Evolutionary conservation across 2,329 filamentous ascomycete genomes (phyloP), one percentile per base, ranked within the genome.

Genomic region (Penicillium brasilianum): DNA sequence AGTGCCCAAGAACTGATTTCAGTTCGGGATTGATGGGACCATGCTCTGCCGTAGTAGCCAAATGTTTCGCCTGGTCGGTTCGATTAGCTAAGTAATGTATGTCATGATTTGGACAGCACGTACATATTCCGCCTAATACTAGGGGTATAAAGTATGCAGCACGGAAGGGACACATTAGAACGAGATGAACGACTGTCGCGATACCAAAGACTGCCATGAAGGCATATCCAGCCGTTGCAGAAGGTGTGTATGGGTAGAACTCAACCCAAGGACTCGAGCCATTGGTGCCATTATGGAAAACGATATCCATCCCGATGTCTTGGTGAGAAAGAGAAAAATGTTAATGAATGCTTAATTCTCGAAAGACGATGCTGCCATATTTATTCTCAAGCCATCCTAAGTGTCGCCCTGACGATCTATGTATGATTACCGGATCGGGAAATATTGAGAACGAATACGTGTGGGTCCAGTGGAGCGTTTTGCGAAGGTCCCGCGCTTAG

Each of bases 81-180:
- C 36, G 37, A 13, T 41, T 44, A 41, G 39, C 32, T 13, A 9
- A 39, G 11, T n/a, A n/a, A n/a, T n/a, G n/a, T n/a, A n/a, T n/a
- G n/a, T n/a, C n/a, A n/a, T n/a, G n/a, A n/a, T n/a, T n/a, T n/a
- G n/a, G n/a, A n/a, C n/a, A n/a, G n/a, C n/a, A n/a, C 71, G 54
- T 69, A 78, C 76, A 77, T 49, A 77, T 66, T 49, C 77, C 74
- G 1, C 76, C 76, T 16, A 79, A 22, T 2, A 77, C 46, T 3
- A 78, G 63, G 0, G 77, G 76, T 9, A 77, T 74, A 37, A 77
- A 79, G 58, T 75, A 78, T 56, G 71, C 72, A 2, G 75, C 74
- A 3, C 65, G 69, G 16, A 69, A 74, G 0, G 69, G 72, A 28
- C 77, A 69, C 55, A 73, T 73, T 34, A 73, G 46, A 2, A 74